Evolutionary conservation across 2,329 filamentous ascomycete species (phyloP).

Genomic region (Cryphonectria radicalis): DNA sequence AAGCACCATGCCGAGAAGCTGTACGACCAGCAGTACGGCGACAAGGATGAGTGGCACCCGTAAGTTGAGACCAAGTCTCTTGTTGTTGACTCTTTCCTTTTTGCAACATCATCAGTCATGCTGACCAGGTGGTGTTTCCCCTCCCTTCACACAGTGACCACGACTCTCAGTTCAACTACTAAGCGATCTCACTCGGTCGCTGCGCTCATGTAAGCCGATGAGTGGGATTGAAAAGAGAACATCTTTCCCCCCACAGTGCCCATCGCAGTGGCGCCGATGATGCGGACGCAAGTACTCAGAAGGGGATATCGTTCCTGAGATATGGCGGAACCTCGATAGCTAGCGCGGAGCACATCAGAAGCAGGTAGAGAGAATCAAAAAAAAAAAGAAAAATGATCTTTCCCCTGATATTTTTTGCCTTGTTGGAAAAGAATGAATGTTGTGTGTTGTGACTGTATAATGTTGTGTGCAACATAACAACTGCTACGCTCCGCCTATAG

Average conservation of each 20-base stretch:
- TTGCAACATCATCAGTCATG: background rate
- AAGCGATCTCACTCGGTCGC: conserved; percentile 15
- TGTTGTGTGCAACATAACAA: background rate
- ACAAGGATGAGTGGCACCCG: conserved; percentile 60
- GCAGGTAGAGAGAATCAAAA: conserved; percentile 21
- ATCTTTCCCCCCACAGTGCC: background rate
- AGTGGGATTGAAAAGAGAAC: background rate
- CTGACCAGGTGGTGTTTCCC: background rate
- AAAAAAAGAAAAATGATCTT: background rate
- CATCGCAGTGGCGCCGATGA: conserved; percentile 16
- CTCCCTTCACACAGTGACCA: conserved; percentile 16
- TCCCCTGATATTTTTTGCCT: background rate
- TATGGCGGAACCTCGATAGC: conserved; percentile 24
- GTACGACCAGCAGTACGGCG: conserved; percentile 66
- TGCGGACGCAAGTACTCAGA: conserved; percentile 16
- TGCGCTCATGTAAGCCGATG: background rate
- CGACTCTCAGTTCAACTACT: conserved; percentile 25
- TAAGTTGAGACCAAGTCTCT: conserved; percentile 42
- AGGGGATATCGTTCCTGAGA: conserved; percentile 23
- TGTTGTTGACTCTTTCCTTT: too few species aligned
- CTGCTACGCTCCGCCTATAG: too few species aligned
- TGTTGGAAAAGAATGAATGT: background rate
- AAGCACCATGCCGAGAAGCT: conserved; percentile 61
- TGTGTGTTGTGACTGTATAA: background rate
- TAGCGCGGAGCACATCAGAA: conserved; percentile 25